Base-by-base conservation (phyloP, 2,329 filamentous ascomycete species). In the Rhexocercosporidium sp. region DNA sequence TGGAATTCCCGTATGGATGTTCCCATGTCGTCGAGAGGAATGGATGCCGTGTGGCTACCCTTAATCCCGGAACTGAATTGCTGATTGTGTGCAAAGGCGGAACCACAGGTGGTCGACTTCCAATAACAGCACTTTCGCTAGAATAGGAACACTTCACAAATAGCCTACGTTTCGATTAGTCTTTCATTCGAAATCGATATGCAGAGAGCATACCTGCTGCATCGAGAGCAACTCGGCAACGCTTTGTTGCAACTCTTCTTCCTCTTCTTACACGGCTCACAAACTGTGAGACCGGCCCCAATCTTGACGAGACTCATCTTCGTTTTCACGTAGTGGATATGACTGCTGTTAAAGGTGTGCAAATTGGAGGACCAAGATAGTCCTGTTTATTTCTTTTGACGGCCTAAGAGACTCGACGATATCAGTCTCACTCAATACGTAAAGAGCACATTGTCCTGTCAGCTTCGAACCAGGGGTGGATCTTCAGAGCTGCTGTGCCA, bases 231-330 rank as follows among this genome's bases (percentile, higher is more conserved):
- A 18, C 20, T 62, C 25, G 69, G 69, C n/a, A 71, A 18, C 1
- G 14, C 31, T 59, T 70, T 69, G 29, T 69, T 63, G 46, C 71
- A 72, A 27, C 54, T 65, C 49, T 70, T 71, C 61, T 72, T 72
- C 20, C 68, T 39, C 34, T 59, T 66, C 62, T 66, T 66, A 39
- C 70, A 71, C 18, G 68, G 68, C 44, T 68, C 63, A 59, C 66
- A 68, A 3, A 70, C 68, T 6, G 51, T 62, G 12, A 7, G 49
- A 41, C 31, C 41, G n/a, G n/a, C 7, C 34, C 34, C 20, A 12
- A 57, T 22, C 22, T 41, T 57, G 54, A 37, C 54, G 20, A 57
- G 53, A 57, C 54, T 57, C 54, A 57, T 39, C 54, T 25, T 57
- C n/a, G 22, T 41, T 18, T 18, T 57, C n/a, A 31, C 5, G 20